Conservation (phyloP, 306 rosid genomes). For the Begonia loranthoides region DNA sequence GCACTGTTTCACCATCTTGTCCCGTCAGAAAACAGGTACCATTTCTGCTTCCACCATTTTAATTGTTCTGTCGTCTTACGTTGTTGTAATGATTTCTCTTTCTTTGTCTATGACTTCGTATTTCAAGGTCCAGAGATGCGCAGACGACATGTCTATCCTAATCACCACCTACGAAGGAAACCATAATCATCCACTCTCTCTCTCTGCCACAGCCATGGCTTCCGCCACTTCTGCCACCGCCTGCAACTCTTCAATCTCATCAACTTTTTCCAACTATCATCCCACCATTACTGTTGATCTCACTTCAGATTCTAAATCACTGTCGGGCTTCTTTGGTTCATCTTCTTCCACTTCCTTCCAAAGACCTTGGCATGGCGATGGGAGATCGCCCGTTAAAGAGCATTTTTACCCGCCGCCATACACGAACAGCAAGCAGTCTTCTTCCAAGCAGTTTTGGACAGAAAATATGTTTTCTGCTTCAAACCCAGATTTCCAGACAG, state of each 20-base stretch:
- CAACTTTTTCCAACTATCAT: conserved; percentile 39
- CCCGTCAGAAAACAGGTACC: conserved; percentile 65
- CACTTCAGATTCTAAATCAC: conserved; percentile 11
- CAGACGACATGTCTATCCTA: conserved; percentile 51
- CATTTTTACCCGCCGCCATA: too few species aligned
- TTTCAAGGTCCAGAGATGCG: conserved; percentile 65
- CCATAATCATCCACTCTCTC: conserved; percentile 53
- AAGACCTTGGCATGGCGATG: too few species aligned
- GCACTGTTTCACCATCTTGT: conserved; percentile 49
- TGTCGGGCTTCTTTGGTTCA: neutral
- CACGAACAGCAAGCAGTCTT: too few species aligned
- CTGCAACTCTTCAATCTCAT: conserved; percentile 42
- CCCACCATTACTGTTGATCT: conserved; percentile 56
- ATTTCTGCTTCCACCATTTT: neutral
- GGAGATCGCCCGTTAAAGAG: too few species aligned
- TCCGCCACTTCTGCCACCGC: conserved; percentile 57
- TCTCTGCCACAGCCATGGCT: conserved; percentile 61
- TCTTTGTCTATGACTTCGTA: neutral
- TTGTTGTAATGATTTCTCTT: too few species aligned
- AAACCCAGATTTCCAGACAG: conserved; percentile 17
- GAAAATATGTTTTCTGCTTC: neutral
- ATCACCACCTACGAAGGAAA: conserved; percentile 68
- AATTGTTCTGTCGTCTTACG: too few species aligned
- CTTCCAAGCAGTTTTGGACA: too few species aligned
- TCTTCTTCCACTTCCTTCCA: too few species aligned